Conservation (phyloP, 2,329 filamentous ascomycete genomes). For the Claviceps paspali region DNA sequence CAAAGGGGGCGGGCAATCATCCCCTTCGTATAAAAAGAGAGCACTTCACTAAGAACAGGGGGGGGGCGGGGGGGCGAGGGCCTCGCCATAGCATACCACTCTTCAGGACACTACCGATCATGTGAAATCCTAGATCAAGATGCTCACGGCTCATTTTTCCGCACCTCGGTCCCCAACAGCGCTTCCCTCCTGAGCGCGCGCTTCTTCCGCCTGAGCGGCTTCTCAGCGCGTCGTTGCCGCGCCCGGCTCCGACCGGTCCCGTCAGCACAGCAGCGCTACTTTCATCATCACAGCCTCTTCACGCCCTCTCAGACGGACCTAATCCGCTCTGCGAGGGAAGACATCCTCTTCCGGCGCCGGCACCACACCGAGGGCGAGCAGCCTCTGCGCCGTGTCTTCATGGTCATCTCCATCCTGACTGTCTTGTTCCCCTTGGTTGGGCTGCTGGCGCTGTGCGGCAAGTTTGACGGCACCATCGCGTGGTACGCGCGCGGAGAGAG, state of each 20-base stretch:
- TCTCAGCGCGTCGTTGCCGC: constrained; percentile 7
- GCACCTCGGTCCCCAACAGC: constrained; percentile 5
- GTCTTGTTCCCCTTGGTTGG: constrained; percentile 32
- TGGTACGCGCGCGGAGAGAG: constrained; percentile 35
- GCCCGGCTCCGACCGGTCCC: not conserved
- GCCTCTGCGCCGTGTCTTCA: constrained; percentile 23
- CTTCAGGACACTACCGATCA: constrained; percentile 1
- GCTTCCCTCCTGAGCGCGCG: constrained; percentile 7
- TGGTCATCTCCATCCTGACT: constrained; percentile 21
- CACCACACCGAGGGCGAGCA: constrained; percentile 13
- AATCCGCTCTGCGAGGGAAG: constrained; percentile 16
- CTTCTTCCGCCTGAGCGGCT: constrained; percentile 11
- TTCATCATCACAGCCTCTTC: constrained; percentile 11
- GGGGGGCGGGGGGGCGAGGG: no score
- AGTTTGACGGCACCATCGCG: constrained; percentile 28
- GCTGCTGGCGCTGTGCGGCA: constrained; percentile 27
- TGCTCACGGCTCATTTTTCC: constrained; percentile 5
- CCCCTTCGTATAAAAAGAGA: no score
- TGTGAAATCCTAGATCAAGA: constrained; percentile 4
- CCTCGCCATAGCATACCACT: no score
- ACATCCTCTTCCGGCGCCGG: constrained; percentile 15
- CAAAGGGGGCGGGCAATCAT: no score
- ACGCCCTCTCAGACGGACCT: constrained; percentile 16
- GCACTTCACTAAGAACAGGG: no score
- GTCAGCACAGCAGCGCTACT: constrained; percentile 1